phyloP scores from a whole-genome alignment of 1,139 yeast genomes.

The Yamadazyma taylorii region DNA sequence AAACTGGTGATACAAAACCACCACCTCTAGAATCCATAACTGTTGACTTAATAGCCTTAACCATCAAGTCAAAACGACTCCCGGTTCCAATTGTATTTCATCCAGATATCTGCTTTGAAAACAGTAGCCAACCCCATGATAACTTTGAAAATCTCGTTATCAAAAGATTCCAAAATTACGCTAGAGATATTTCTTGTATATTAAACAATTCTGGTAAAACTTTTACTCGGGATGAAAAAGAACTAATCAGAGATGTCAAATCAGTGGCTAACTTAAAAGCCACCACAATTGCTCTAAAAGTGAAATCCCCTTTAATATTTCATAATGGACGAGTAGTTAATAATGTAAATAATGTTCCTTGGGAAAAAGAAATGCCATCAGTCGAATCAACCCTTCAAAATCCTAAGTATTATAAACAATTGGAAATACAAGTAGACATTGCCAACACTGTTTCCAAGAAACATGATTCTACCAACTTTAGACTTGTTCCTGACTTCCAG shows the following conservation, averaged over 20 bases:
- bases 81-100: constrained; percentile 41
- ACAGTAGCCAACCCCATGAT: constrained; percentile 30
- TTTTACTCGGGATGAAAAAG: constrained; percentile 28
- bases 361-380: constrained; percentile 6
- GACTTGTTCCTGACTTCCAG: constrained; percentile 43
- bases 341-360: constrained; percentile 7
- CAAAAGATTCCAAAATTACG: constrained; percentile 32
- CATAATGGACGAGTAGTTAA: constrained; percentile 3
- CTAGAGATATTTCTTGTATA: constrained; percentile 29
- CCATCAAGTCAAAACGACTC: constrained; percentile 31
- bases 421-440: constrained; percentile 15
- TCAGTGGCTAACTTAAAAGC: constrained; percentile 33
- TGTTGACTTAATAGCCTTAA: constrained; percentile 33
- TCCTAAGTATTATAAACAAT: constrained; percentile 10
- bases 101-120: constrained; percentile 38
- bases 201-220: constrained; percentile 24
- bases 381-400: neutral
- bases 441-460: constrained; percentile 13
- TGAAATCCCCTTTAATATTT: constrained; percentile 14
- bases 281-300: constrained; percentile 25
- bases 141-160: constrained; percentile 34
- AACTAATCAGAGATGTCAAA: constrained; percentile 31
- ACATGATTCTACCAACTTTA: constrained; percentile 22
- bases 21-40: constrained; percentile 28
- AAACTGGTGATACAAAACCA: constrained; percentile 3